These are phyloP conservation scores for Suhomyces guaymorum DNA, from an alignment of 1,139 yeast genomes.

Conservation along the genomic window DNA sequence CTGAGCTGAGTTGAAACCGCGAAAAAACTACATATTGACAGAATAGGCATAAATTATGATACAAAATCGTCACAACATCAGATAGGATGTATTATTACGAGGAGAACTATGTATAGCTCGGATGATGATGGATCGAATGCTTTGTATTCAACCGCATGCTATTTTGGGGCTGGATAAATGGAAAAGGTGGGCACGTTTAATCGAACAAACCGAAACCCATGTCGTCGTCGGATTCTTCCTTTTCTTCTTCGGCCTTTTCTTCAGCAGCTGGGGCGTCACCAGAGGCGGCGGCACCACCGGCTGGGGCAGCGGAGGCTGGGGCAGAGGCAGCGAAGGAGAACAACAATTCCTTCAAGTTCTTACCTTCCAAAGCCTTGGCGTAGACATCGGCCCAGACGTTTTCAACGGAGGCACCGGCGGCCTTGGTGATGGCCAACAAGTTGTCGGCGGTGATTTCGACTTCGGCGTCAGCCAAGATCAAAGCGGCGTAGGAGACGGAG, in stretches of 20 bases:
- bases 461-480: conserved; percentile 83
- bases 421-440: conserved; percentile 62
- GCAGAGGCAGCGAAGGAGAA: conserved; percentile 71
- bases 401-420: conserved; percentile 51
- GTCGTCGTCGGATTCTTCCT: conserved; percentile 65
- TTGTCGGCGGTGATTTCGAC: conserved; percentile 77
- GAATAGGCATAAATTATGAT: conserved; percentile 2
- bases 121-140: too few relatives aligned
- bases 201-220: conserved; percentile 89
- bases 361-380: conserved; percentile 79
- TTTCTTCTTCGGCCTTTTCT: conserved; percentile 57
- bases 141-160: too few relatives aligned
- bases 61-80: conserved; percentile 5
- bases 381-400: conserved; percentile 78
- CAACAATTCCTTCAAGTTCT: conserved; percentile 74
- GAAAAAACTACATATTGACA: neutral
- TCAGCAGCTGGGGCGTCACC: conserved; percentile 59
- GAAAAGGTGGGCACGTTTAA: conserved; percentile 34
- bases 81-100: neutral
- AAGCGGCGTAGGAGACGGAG: conserved; percentile 85
- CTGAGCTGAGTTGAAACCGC: too few relatives aligned
- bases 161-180: neutral
- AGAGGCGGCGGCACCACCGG: conserved; percentile 57
- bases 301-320: conserved; percentile 65
- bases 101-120: neutral